Evolutionary conservation across 2,329 filamentous ascomycete genomes (phyloP).

Genomic region (Pestalotiopsis sp.): DNA sequence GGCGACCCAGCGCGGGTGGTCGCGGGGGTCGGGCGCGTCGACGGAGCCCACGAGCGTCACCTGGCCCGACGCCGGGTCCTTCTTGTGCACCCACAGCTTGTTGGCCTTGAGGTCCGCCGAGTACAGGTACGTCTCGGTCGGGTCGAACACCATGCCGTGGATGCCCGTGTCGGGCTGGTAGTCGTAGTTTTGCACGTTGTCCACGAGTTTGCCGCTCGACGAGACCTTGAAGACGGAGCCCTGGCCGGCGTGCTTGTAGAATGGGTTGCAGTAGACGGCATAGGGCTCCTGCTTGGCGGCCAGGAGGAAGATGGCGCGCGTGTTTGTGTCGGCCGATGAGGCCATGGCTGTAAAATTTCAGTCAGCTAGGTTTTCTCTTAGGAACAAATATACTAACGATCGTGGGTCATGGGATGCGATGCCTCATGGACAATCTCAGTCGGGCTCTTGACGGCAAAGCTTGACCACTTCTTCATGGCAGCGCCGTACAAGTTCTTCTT

Average conservation of each 20-base stretch:
- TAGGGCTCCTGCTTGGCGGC: slow-evolving; percentile 78
- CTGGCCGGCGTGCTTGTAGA: slow-evolving; percentile 82
- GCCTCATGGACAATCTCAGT: slow-evolving; percentile 75
- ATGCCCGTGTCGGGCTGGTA: slow-evolving; percentile 73
- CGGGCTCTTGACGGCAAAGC: slow-evolving; percentile 75
- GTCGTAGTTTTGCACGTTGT: slow-evolving; percentile 73
- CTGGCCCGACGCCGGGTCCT: slow-evolving; percentile 56
- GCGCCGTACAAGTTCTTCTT: slow-evolving; percentile 87
- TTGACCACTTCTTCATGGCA: slow-evolving; percentile 93
- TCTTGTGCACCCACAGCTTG: slow-evolving; percentile 84
- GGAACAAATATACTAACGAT: slow-evolving; percentile 58
- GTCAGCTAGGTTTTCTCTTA: slow-evolving; percentile 15
- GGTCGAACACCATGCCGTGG: slow-evolving; percentile 82
- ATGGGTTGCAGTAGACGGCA: slow-evolving; percentile 86
- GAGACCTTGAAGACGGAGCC: slow-evolving; percentile 76
- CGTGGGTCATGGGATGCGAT: slow-evolving; percentile 75
- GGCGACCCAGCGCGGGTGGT: slow-evolving; percentile 88
- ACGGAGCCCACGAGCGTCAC: slow-evolving; percentile 73
- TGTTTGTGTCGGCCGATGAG: slow-evolving; percentile 72
- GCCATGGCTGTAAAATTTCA: slow-evolving; percentile 59
- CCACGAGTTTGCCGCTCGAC: slow-evolving; percentile 56
- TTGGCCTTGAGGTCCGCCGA: slow-evolving; percentile 78
- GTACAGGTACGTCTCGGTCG: slow-evolving; percentile 74
- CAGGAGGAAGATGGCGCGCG: slow-evolving; percentile 86
- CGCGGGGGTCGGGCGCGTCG: slow-evolving; percentile 68